A percentile compares a stretch with the other conserved stretches of the same genome.
Conservation (phyloP, 2,329 filamentous ascomycete species). For the Myriosclerotinia curreyana region DNA sequence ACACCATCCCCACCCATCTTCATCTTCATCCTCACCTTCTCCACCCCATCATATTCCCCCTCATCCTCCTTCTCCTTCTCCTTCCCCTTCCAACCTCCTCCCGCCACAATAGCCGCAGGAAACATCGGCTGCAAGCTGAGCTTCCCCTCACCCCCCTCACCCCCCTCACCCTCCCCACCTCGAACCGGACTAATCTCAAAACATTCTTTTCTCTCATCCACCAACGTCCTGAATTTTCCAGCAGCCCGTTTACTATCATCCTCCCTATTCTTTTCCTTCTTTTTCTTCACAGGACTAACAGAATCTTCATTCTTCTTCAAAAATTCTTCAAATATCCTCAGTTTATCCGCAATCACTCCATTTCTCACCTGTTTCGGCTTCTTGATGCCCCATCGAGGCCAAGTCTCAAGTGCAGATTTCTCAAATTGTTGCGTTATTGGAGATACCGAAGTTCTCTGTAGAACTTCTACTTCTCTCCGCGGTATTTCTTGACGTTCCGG, state of each 20-base stretch:
- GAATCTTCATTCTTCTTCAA: not conserved
- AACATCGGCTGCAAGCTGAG: not conserved
- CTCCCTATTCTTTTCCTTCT: not conserved
- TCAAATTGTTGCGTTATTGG: not conserved
- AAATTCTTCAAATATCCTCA: conserved; percentile 32
- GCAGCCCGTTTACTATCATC: not conserved
- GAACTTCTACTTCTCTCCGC: not conserved
- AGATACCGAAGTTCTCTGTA: not conserved
- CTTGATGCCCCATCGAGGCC: not conserved
- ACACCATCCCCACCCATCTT: not conserved
- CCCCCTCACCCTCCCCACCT: not conserved
- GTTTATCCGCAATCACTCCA: conserved; percentile 31
- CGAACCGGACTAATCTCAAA: conserved; percentile 7
- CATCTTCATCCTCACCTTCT: not conserved
- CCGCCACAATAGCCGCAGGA: not conserved
- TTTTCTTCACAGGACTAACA: not conserved
- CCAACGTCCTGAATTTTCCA: not conserved
- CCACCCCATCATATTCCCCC: not conserved
- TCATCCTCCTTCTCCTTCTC: not conserved
- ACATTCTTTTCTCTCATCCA: conserved; percentile 2
- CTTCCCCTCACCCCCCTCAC: not conserved
- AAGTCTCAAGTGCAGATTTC: not conserved
- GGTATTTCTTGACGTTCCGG: not conserved
- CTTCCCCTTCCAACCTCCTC: not conserved
- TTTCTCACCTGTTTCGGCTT: conserved; percentile 22